Evolutionary conservation across 441 rosid genomes (phyloP).

Genomic region (Capsella rubella): DNA sequence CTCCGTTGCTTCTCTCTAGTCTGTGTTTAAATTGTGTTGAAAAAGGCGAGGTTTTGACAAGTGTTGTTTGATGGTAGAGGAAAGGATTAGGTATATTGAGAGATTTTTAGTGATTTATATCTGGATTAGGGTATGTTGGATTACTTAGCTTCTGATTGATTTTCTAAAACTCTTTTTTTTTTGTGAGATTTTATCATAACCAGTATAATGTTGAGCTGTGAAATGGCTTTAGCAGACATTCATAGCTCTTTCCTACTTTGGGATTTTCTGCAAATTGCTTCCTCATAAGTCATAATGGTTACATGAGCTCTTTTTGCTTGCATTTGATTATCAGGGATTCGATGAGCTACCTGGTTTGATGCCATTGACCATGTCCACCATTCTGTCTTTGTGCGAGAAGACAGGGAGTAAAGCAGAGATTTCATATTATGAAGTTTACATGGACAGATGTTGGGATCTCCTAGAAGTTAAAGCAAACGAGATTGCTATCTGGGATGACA

Average conservation of each 20-base stretch:
- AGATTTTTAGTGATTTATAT: not conserved
- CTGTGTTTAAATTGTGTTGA: not conserved
- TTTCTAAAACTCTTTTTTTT: not conserved
- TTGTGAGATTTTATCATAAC: not conserved
- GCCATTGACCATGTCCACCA: constrained; percentile 71
- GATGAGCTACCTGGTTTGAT: constrained; percentile 71
- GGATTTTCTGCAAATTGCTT: not conserved
- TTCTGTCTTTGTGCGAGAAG: constrained; percentile 60
- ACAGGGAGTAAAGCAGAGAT: constrained; percentile 62
- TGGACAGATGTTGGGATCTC: constrained; percentile 93
- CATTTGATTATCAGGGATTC: constrained; percentile 66
- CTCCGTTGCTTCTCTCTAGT: not conserved
- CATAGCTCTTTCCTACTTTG: not conserved
- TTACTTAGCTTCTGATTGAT: not conserved
- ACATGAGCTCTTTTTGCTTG: not conserved
- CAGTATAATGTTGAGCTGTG: not conserved
- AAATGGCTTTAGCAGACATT: not conserved
- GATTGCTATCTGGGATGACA: constrained; percentile 69
- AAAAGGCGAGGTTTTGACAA: not conserved
- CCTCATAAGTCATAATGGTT: not conserved
- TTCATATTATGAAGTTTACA: constrained; percentile 89
- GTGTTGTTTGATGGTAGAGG: not conserved
- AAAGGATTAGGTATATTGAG: not conserved
- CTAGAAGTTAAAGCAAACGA: constrained; percentile 61
- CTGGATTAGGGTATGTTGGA: too few relatives aligned